phyloP scores from a whole-genome alignment of 2,329 filamentous ascomycete species.

The Pezicula carpinea region DNA sequence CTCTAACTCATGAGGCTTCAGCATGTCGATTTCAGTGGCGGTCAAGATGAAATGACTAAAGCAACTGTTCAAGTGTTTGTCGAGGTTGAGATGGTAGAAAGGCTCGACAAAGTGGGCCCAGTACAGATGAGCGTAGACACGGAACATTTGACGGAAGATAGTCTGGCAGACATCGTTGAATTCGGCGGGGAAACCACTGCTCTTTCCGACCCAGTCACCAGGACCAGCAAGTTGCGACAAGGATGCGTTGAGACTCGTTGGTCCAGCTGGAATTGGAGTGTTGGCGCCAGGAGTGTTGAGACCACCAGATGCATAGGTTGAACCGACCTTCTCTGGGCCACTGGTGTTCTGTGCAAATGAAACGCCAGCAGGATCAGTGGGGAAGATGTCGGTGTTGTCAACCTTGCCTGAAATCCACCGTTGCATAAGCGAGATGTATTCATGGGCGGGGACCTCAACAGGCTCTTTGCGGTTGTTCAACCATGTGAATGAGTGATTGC shows the following conservation, averaged over 20 bases:
- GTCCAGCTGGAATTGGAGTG: constrained; percentile 30
- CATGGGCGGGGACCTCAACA: constrained; percentile 85
- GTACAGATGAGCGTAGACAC: constrained; percentile 96
- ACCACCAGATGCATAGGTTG: constrained; percentile 50
- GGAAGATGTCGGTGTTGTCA: constrained; percentile 84
- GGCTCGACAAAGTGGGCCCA: constrained; percentile 89
- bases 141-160: constrained; percentile 97
- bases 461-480: constrained; percentile 82
- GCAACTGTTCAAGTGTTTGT: constrained; percentile 80
- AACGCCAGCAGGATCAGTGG: constrained; percentile 71
- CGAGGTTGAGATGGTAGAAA: constrained; percentile 76
- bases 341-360: constrained; percentile 61
- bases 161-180: constrained; percentile 89
- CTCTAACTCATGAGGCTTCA: constrained; percentile 85
- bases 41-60: constrained; percentile 83
- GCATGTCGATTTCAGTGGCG: constrained; percentile 74
- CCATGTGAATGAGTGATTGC: constrained; percentile 96
- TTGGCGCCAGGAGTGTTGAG: constrained; percentile 36
- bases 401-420: constrained; percentile 97
- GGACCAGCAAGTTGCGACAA: constrained; percentile 58
- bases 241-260: constrained; percentile 43
- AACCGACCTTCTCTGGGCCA: constrained; percentile 52
- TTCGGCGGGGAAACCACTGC: constrained; percentile 85
- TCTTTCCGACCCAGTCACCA: constrained; percentile 81
- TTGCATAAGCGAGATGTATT: constrained; percentile 94